Evolutionary conservation across 768 basidiomycete genomes (phyloP).

Genomic region (Pleurotus cornucopiae): DNA sequence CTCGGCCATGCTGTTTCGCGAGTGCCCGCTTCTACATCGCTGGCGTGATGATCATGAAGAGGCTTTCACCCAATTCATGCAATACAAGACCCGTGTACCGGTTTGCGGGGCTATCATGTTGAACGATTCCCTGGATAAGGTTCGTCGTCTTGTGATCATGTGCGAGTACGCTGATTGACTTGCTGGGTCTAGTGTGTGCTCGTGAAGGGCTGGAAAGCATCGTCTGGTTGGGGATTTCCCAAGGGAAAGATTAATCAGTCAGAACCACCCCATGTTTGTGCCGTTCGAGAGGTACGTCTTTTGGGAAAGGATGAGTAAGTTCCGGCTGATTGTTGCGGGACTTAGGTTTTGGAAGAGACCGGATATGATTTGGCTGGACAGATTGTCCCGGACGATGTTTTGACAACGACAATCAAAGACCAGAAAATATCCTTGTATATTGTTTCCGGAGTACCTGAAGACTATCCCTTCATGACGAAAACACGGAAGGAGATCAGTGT

Average conservation of each 20-base stretch:
- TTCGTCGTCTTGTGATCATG: constrained; percentile 26
- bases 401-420: constrained; percentile 85
- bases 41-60: constrained; percentile 84
- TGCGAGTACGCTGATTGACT: constrained; percentile 4
- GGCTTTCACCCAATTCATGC: constrained; percentile 87
- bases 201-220: constrained; percentile 97
- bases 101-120: constrained; percentile 98
- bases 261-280: constrained; percentile 81
- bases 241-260: constrained; percentile 99
- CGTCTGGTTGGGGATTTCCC: constrained; percentile 98
- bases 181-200: constrained; percentile 70
- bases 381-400: constrained; percentile 61
- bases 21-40: constrained; percentile 77
- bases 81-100: constrained; percentile 94
- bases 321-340: constrained; percentile 11
- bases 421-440: constrained; percentile 91
- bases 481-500: constrained; percentile 99
- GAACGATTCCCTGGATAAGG: constrained; percentile 91
- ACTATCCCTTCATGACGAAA: constrained; percentile 85
- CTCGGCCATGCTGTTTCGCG: constrained; percentile 84
- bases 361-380: constrained; percentile 83
- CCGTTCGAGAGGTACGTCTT: constrained; percentile 78
- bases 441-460: constrained; percentile 83
- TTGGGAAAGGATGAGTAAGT: background rate
- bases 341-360: constrained; percentile 92